Evolutionary conservation across 352 stramenopile species (phyloP).

Genomic region (Phytopythium oedochilum): DNA sequence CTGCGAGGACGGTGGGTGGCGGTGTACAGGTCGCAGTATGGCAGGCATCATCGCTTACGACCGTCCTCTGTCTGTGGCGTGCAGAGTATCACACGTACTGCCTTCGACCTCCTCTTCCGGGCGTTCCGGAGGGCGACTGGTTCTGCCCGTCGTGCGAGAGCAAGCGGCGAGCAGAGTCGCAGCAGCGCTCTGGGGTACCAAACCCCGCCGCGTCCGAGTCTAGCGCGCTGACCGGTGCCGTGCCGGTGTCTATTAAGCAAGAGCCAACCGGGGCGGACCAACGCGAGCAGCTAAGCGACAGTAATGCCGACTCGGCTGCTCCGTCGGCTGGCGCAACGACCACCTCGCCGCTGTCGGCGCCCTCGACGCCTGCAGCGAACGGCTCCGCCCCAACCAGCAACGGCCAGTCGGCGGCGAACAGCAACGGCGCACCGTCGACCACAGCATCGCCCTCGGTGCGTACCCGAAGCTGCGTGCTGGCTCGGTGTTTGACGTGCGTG

Average conservation of each 20-base stretch:
- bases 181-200: no score
- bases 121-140: conserved; percentile 45
- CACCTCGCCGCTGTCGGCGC: background rate
- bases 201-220: background rate
- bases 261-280: conserved; percentile 9
- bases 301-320: background rate
- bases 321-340: background rate
- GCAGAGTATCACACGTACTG: conserved; percentile 61
- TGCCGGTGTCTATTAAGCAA: no score
- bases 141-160: conserved; percentile 42
- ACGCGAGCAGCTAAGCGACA: background rate
- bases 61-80: background rate
- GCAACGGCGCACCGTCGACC: conserved; percentile 11
- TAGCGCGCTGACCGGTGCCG: no score
- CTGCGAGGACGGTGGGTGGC: conserved; percentile 37
- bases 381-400: background rate
- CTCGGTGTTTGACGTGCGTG: background rate
- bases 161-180: conserved; percentile 5
- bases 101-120: conserved; percentile 35
- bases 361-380: background rate
- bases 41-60: no score
- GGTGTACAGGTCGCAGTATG: no score
- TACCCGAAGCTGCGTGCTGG: background rate
- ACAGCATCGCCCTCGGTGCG: conserved; percentile 10
- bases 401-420: background rate